Conservation (phyloP, 805 yeast species). For the Nakazawaea populi region DNA sequence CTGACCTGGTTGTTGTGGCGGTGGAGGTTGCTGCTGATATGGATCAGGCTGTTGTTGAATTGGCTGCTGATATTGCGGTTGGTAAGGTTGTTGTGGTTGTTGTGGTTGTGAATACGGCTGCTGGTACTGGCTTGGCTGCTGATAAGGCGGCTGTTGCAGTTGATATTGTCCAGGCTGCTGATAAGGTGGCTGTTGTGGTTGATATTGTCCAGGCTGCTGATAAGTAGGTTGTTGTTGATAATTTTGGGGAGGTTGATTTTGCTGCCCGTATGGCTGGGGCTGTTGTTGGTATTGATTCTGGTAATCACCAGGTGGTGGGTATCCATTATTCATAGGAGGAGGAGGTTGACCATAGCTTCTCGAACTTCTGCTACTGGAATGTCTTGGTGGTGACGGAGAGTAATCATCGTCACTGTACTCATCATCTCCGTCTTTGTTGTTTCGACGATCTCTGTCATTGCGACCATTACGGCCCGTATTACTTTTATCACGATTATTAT, state of each 20-base stretch:
- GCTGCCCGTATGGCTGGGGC: not conserved
- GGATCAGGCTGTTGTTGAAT: constrained; percentile 11
- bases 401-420: constrained; percentile 12
- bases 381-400: constrained; percentile 14
- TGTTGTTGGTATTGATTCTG: constrained; percentile 13
- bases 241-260: constrained; percentile 10
- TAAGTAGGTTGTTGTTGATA: constrained; percentile 16
- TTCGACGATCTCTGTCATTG: constrained; percentile 1
- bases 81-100: not conserved
- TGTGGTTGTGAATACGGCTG: constrained; percentile 8
- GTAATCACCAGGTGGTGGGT: constrained; percentile 6
- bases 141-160: constrained; percentile 14
- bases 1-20: constrained; percentile 10
- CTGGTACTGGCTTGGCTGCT: constrained; percentile 3
- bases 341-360: constrained; percentile 6
- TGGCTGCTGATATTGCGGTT: not conserved
- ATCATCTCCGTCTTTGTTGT: constrained; percentile 10
- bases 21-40: constrained; percentile 9
- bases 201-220: constrained; percentile 11
- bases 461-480: constrained; percentile 10
- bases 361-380: constrained; percentile 11
- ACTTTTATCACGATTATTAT: constrained; percentile 28
- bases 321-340: not conserved
- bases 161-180: constrained; percentile 16
- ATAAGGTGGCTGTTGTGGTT: constrained; percentile 12